These are phyloP conservation scores for Mercurialis annua DNA, from an alignment of 345 rosid species.

Conservation along the genomic window DNA sequence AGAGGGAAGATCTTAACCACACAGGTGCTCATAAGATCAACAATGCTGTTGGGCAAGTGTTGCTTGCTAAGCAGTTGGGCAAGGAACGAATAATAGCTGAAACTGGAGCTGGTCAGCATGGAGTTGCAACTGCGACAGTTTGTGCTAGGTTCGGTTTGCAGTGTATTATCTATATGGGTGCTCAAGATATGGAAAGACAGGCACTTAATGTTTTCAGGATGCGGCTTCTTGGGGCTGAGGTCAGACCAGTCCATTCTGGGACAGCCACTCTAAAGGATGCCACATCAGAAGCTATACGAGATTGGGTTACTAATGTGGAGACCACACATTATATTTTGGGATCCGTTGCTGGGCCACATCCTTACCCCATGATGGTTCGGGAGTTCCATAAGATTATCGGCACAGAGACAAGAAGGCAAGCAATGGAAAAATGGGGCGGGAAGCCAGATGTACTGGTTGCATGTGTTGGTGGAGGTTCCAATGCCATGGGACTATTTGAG, in stretches of 20 bases:
- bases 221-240: constrained; percentile 93
- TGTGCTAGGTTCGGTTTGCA: constrained; percentile 81
- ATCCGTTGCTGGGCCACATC: constrained; percentile 97
- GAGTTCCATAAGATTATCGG: constrained; percentile 95
- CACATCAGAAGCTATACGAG: constrained; percentile 52
- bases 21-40: constrained; percentile 94
- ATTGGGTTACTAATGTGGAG: constrained; percentile 95
- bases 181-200: constrained; percentile 94
- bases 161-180: constrained; percentile 91
- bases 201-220: constrained; percentile 89
- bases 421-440: constrained; percentile 92
- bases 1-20: constrained; percentile 97
- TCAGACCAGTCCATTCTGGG: constrained; percentile 30
- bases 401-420: constrained; percentile 79
- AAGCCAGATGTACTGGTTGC: constrained; percentile 91
- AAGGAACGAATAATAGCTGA: constrained; percentile 84
- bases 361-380: constrained; percentile 94
- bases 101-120: constrained; percentile 97
- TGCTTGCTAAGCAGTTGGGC: constrained; percentile 85
- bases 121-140: constrained; percentile 94
- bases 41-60: constrained; percentile 84
- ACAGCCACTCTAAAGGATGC: constrained; percentile 36
- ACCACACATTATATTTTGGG: constrained; percentile 94
- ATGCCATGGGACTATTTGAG: constrained; percentile 93
- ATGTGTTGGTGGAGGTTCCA: constrained; percentile 94